Evolutionary conservation across 2,329 filamentous ascomycete genomes (phyloP).

Genomic region (Cytospora piceae): DNA sequence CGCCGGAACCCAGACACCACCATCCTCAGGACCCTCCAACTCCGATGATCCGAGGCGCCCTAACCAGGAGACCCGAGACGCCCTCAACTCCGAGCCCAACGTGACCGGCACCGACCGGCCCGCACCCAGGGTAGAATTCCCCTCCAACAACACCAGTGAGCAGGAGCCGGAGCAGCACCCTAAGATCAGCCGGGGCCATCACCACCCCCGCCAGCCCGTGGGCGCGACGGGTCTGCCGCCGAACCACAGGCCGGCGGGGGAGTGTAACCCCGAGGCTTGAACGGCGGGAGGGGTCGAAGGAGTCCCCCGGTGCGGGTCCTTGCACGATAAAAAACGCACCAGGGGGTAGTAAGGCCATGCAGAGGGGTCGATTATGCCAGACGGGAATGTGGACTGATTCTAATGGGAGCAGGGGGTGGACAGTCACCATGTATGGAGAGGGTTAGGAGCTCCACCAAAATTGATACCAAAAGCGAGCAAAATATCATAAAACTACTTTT

Average conservation of each 20-base stretch:
- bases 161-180: constrained; percentile 3
- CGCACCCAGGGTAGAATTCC: constrained; percentile 8
- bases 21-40: constrained; percentile 2
- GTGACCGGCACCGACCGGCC: constrained; percentile 21
- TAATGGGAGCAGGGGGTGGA: too few relatives aligned
- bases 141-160: background rate
- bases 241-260: constrained; percentile 14
- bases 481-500: background rate
- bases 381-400: too few relatives aligned
- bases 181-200: constrained; percentile 28
- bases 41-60: background rate
- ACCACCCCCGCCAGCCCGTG: constrained; percentile 29
- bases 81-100: constrained; percentile 23
- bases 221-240: constrained; percentile 21
- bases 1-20: constrained; percentile 1
- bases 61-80: constrained; percentile 22
- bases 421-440: too few relatives aligned
- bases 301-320: too few relatives aligned
- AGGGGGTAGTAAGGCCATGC: too few relatives aligned
- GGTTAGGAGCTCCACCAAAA: background rate
- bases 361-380: too few relatives aligned
- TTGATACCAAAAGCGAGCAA: background rate
- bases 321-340: too few relatives aligned
- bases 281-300: background rate
- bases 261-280: background rate